Base-by-base conservation (phyloP, 495 filamentous ascomycete genomes). In the Cercophora scortea region DNA sequence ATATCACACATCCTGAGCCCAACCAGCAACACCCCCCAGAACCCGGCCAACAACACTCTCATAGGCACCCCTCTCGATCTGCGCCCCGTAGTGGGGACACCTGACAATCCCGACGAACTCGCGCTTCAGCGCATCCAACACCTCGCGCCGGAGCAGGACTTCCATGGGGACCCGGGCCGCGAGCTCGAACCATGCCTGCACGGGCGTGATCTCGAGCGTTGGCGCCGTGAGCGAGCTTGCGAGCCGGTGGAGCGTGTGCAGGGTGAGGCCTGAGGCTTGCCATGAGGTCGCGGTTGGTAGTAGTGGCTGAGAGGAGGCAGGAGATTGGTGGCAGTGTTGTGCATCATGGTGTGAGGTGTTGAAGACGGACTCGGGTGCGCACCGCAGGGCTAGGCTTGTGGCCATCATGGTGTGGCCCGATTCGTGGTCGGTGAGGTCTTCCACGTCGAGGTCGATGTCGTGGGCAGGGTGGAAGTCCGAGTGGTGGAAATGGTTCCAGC, bases 111-210 rank as follows among this genome's bases (percentile, higher is more conserved):
- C 52, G 0, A 45, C 60, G 1, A 79, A 49, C 50, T 63, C 70
- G 10, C 49, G 42, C 58, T 65, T 65, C 52, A 77, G 47, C 33
- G 34, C 59, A 12, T 52, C 62, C 43, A 54, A 52, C 51, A 59
- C 52, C 17, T 61, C 65, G 32, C 8, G 13, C 1, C 49, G 13
- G 35, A 66, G 42, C 18, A 68, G 32, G 25, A 58, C 7, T 39
- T 47, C 59, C 9, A 42, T 41, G 7, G 60, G 60, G 53, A 63
- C 71, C 38, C 53, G 33, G 11, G 42, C 54, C 44, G 57, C 67
- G 7, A 79, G 62, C 61, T 71, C 64, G 61, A 77, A 79, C 74
- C 74, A 79, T 0, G 67, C 73, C 57, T 79, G 76, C 45, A 79
- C 73, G 16, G 76, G 76, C 53, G 74, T 70, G 33, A 79, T 61